Base-by-base conservation (phyloP, 306 rosid genomes). In the Cicer bijugum region DNA sequence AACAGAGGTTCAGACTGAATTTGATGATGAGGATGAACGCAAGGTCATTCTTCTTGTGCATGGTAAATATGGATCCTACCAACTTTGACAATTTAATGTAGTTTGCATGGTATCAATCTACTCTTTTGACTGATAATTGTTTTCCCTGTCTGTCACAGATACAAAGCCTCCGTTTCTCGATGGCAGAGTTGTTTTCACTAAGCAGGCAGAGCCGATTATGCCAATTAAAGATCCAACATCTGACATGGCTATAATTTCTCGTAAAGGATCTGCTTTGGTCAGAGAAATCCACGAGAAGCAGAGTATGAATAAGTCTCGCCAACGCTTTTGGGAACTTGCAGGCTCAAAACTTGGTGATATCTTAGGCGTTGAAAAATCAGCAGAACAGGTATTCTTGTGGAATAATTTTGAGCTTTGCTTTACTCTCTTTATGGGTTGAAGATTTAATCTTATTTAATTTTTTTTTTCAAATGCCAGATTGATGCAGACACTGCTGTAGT, bases 301-400 rank as follows among this genome's bases (percentile, higher is more conserved):
- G 85, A 94, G 97, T 79, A 37, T 11, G 77, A 91, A 89, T 74
- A 94, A 94, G 66, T 94, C 98, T 77, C 98, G 97, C 51, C 98
- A 94, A 78, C 97, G 97, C 56, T 94, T 94, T 84, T 94, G 98
- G 98, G 98, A 94, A 88, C 97, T 94, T 73, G 98, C 98, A 23
- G 98, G 98, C 78, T 94, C 98, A 55, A 94, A 88, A 84, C 97
- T 94, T 75, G 98, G 98, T 72, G 91, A 94, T 77, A 94, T 94
- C 44, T 94, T 94, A 16, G 97, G 97, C 46, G 96, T 94, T 76
- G 97, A 91, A 66, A 94, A 94, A 82, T 77, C 96, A 6, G 98
- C 94, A 4, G 98, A 94, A 75, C 98, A 94, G 96, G 97, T 91
- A 80, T 71, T 60, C 68, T 63, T 69, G 69, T 37, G 48, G 50